phyloP scores from a whole-genome alignment of 306 rosid species.

The Cucurbita moschata region DNA sequence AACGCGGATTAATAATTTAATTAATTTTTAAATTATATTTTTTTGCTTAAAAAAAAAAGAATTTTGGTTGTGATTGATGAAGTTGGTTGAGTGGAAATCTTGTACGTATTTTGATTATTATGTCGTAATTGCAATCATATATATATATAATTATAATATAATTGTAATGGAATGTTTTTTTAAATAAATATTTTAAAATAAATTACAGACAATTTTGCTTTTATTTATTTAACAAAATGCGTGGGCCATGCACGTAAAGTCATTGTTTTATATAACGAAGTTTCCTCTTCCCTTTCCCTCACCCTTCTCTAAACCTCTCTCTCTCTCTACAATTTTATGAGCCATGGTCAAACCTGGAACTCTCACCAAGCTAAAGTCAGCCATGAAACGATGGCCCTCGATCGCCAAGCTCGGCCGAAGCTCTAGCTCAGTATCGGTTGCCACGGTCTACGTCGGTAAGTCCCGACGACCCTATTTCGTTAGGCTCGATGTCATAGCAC shows the following conservation, averaged over 20 bases:
- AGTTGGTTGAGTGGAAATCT: neutral
- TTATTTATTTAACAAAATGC: neutral
- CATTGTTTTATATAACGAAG: constrained; percentile 23
- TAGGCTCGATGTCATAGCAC: constrained; percentile 38
- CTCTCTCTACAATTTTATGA: neutral
- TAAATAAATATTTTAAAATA: neutral
- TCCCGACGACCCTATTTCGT: constrained; percentile 54
- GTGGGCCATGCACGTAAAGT: constrained; percentile 46
- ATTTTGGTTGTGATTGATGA: no score
- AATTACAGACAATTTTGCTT: neutral
- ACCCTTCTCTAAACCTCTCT: neutral
- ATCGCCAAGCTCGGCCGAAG: constrained; percentile 47
- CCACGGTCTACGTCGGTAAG: constrained; percentile 60
- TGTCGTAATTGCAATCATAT: neutral
- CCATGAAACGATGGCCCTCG: constrained; percentile 68
- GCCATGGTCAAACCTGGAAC: constrained; percentile 58
- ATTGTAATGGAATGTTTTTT: neutral
- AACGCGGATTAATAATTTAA: no score
- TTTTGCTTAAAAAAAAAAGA: no score
- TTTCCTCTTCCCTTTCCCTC: constrained; percentile 14
- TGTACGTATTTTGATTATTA: neutral
- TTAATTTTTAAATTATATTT: no score
- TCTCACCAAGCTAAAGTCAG: constrained; percentile 76
- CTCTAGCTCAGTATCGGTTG: constrained; percentile 24
- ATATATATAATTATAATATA: neutral